Base-by-base conservation (phyloP, 2,329 filamentous ascomycete genomes). In the Thielaviopsis ethacetica region DNA sequence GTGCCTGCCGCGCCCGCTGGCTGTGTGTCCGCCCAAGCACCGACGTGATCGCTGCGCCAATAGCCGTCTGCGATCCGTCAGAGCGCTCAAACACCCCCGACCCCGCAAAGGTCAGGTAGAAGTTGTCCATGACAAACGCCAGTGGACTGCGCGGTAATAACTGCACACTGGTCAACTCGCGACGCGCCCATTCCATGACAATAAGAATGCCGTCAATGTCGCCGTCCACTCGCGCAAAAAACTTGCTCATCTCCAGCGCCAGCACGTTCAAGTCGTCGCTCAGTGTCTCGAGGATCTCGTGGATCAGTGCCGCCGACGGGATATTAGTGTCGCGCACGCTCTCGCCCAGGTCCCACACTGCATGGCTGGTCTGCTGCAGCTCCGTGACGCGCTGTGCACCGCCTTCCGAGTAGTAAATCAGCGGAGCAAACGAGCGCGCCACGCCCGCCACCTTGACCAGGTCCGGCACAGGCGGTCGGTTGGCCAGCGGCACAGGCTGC, bases 131-230 rank as follows among this genome's bases (percentile, higher is more conserved):
- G 51, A 86, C 80, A 13, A 82, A 82, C 19, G 84, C 81, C 22
- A 94, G 72, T 1, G 68, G 68, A 5, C 69, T 71, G 38, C 82
- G 78, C 6, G 83, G 81, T 21, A 79, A 73, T 22, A 76, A 75
- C 62, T 82, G 80, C 59, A 93, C 74, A 53, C 83, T 83, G 62
- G 83, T 77, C 15, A 97, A 80, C 69, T 96, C 90, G 63, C 90
- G 83, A 67, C 86, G 86, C 15, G 89, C 88, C 91, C 91, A 96
- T 68, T 95, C 89, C 90, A 97, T 96, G 56, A 94, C 89, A 62
- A 93, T 85, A 41, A 97, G 78, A 64, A 96, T 95, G 62, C 80
- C 85, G 68, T 96, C 91, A 65, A 97, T 86, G 67, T 96, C 91
- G 26, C 89, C 88, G 66, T 96, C 89, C 13, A 97, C 89, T 64